A percentile compares a stretch with the other conserved stretches of the same genome.
These are phyloP conservation scores for Fusarium nanum DNA, from an alignment of 2,329 filamentous ascomycete genomes.

Conservation along the genomic window DNA sequence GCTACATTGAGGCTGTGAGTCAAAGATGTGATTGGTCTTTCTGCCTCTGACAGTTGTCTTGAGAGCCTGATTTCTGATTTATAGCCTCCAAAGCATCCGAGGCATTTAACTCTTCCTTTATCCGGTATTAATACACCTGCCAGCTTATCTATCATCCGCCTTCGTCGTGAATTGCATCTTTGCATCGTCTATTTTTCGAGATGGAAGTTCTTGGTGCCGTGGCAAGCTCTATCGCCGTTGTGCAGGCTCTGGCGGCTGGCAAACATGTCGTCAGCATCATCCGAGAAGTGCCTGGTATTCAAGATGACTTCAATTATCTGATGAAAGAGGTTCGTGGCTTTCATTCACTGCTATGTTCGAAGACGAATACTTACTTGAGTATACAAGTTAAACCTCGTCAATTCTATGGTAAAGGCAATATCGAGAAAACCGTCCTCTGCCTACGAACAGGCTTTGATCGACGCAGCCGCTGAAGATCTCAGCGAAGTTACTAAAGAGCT, in stretches of 20 bases:
- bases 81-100: rapidly evolving
- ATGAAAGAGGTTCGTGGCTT: background rate
- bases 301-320: slow-evolving; percentile 18
- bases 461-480: background rate
- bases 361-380: background rate
- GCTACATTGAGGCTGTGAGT: slow-evolving; percentile 1
- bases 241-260: slow-evolving; percentile 19
- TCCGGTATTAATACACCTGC: background rate
- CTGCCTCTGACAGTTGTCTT: background rate
- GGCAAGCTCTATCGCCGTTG: slow-evolving; percentile 24
- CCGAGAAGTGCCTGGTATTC: slow-evolving; percentile 18
- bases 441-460: background rate
- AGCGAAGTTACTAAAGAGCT: slow-evolving; percentile 1
- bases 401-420: background rate
- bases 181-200: background rate
- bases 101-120: background rate
- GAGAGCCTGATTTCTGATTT: slow-evolving; percentile 3
- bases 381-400: slow-evolving; percentile 2
- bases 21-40: slow-evolving; percentile 10
- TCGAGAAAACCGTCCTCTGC: background rate
- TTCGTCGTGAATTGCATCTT: too few relatives aligned
- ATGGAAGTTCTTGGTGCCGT: slow-evolving; percentile 31
- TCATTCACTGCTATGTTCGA: rapidly evolving
- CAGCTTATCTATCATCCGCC: background rate
- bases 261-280: slow-evolving; percentile 12